Percentiles rank a stretch among this genome's conserved stretches.
Evolutionary conservation across 2,329 filamentous ascomycete species (phyloP).

Genomic region (Ascocoryne sarcoides): DNA sequence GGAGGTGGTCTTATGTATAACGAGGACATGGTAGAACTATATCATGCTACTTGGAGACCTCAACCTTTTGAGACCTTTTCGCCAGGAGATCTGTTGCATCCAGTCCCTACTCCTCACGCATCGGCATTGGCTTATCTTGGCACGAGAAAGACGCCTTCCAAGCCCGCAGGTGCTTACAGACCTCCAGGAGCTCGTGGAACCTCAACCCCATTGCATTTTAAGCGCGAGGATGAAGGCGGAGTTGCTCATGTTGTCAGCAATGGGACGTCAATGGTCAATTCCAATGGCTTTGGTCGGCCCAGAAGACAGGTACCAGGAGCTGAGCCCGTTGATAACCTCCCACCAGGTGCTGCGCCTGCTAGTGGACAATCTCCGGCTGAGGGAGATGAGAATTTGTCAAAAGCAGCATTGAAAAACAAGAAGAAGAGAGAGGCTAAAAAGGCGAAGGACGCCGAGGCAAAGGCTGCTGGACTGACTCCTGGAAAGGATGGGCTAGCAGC

Average conservation of each 20-base stretch:
- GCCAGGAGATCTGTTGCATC: conserved; percentile 61
- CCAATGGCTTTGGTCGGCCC: conserved; percentile 69
- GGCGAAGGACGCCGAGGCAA: conserved; percentile 67
- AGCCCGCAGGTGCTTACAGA: conserved; percentile 93
- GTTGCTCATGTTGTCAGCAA: conserved; percentile 77
- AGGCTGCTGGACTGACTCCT: conserved; percentile 36
- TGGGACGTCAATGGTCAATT: conserved; percentile 52
- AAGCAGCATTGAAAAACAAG: conserved; percentile 90
- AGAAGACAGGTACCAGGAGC: conserved; percentile 82
- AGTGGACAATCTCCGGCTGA: conserved; percentile 49
- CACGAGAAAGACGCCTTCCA: conserved; percentile 87
- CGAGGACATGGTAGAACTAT: conserved; percentile 89
- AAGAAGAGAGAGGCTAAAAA: conserved; percentile 97
- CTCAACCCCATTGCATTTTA: conserved; percentile 85
- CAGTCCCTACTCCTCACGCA: conserved; percentile 67
- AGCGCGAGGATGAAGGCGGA: conserved; percentile 94
- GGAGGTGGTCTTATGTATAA: conserved; percentile 86
- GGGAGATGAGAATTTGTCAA: conserved; percentile 63
- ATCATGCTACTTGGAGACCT: conserved; percentile 84
- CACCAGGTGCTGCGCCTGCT: conserved; percentile 60
- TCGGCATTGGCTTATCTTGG: conserved; percentile 77
- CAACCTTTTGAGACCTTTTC: conserved; percentile 51
- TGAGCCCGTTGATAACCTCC: conserved; percentile 57
- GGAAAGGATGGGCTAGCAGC: conserved; percentile 14
- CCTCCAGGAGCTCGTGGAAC: conserved; percentile 88